Base-by-base conservation (phyloP, 2,329 filamentous ascomycete genomes). In the Epichloe coenophiala region DNA sequence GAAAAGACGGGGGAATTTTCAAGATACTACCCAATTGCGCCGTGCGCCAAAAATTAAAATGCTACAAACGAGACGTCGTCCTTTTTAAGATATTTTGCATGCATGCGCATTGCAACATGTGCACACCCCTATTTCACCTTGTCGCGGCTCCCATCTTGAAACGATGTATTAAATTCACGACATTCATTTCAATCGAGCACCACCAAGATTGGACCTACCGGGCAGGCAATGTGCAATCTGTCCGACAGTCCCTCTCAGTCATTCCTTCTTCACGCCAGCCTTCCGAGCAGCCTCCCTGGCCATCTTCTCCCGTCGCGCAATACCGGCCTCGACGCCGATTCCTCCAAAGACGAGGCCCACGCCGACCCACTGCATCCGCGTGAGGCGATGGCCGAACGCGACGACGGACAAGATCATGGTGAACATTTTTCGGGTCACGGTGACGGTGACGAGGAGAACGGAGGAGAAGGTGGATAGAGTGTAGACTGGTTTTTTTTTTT, bases 361-460 rank as follows among this genome's bases (percentile, higher is more conserved):
- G 55, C 93, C 93, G 6, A 94, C 71, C 87, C 90, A 95, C 71
- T 98, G 93, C 77, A 91, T 94, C n/a, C 73, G 70, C 31, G 80
- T 86, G 46, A 98, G 76, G 55, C 78, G 80, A 67, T 98, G 93
- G 31, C 93, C 93, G 65, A 97, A 98, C 70, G 88, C 89, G 54
- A 97, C 74, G 31, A 98, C 93, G 49, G 88, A 95, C 48, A 97
- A 76, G 53, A 97, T 88, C 93, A 98, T 98, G 58, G 91, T 97
- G 65, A 97, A 79, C 93, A 98, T 98, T 73, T 98, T 98, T 63
- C 93, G 79, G 44, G 93, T 98, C 44, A 98, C 93, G 2, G 89
- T 98, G 3, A 98, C 90, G 4, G 93, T 97, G 42, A 97, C 91
- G 47, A 98, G 80, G 48, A 97, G 77, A 46, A 98, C 78, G 9